phyloP scores from a whole-genome alignment of 139 green algal species.

The Prasinococcaceae sp. region DNA sequence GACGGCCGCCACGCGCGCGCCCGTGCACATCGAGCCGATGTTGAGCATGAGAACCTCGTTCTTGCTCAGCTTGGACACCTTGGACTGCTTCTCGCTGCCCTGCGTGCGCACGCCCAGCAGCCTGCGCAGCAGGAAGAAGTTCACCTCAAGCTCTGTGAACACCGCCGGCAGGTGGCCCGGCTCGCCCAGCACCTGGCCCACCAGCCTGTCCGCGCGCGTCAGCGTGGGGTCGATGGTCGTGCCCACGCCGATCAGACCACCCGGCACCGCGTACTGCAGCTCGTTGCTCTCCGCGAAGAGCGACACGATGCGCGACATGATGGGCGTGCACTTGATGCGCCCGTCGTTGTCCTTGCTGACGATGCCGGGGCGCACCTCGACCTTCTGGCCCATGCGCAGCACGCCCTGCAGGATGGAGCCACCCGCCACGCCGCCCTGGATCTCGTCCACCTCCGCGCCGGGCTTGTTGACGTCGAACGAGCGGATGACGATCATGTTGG shows the following conservation, averaged over 20 bases:
- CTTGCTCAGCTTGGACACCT: conserved; percentile 94
- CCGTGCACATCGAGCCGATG: conserved; percentile 98
- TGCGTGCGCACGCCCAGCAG: conserved; percentile 85
- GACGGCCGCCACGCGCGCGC: conserved; percentile 81
- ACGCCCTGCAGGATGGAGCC: conserved; percentile 90
- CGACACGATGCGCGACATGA: conserved; percentile 88
- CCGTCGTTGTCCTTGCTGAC: conserved; percentile 89
- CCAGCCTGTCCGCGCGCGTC: conserved; percentile 87
- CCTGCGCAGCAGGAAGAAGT: conserved; percentile 96
- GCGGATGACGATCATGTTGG: conserved; percentile 99
- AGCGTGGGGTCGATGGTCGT: conserved; percentile 97
- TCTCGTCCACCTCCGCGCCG: conserved; percentile 84
- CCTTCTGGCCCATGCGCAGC: conserved; percentile 75
- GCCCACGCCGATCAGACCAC: conserved; percentile 95
- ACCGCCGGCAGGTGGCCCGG: conserved; percentile 88
- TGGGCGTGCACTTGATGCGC: conserved; percentile 76
- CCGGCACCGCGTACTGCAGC: conserved; percentile 92
- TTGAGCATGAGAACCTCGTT: conserved; percentile 99
- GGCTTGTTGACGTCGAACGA: conserved; percentile 99
- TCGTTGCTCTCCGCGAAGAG: conserved; percentile 93
- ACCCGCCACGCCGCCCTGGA: conserved; percentile 91
- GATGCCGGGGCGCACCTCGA: conserved; percentile 93
- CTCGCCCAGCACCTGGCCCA: conserved; percentile 91
- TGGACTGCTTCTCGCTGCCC: conserved; percentile 72
- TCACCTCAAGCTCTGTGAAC: conserved; percentile 92